Evolutionary conservation across 768 basidiomycete genomes (phyloP), one percentile per base, ranked within the genome.

Genomic region (Mycena polygramma): DNA sequence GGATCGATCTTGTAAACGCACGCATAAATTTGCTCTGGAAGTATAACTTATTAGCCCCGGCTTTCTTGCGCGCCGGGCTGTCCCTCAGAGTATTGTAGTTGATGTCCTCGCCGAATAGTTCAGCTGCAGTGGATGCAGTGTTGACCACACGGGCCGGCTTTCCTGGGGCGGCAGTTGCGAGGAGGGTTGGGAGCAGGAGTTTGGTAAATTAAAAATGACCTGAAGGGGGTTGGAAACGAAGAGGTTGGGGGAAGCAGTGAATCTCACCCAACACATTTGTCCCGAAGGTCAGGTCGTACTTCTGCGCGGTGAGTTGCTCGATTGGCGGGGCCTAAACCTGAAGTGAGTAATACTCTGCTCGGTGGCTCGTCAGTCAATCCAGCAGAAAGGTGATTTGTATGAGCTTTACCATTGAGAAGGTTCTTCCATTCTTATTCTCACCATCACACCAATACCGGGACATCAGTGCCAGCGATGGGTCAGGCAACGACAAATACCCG

Each of bases 131-230:
- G 11, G 76, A 76, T 3, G 74, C 63, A 0, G 70, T 70, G 66
- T 76, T 69, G 4, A 89, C 79, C 22, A 89, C 74, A 17, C 88
- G 86, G 0, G 82, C 55, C 13, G 78, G 57, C 82, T 82, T 57
- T 80, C 78, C 26, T 81, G 82, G 0, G 82, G 64, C 36, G 17
- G 65, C 48, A 1, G 83, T 84, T 4, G 80, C 78, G 7, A 81
- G 70, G n/a, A 87, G 79, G 2, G 78, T 79, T 3, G 88, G 86
- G 37, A 89, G 79, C 43, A 90, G 81, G 11, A 84, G 78, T 45
- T 80, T 79, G 4, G 90, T 91, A 64, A 92, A 83, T 72, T 88
- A 84, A 75, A 85, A 89, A 74, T 89, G 92, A 5, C 91, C 90
- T 89, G 17, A 6, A 30, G 30, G 6, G 30, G 3, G 30, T 30